Evolutionary conservation across 768 basidiomycete genomes (phyloP), one percentile per base, ranked within the genome.

Genomic region (Pulveroboletus frians): DNA sequence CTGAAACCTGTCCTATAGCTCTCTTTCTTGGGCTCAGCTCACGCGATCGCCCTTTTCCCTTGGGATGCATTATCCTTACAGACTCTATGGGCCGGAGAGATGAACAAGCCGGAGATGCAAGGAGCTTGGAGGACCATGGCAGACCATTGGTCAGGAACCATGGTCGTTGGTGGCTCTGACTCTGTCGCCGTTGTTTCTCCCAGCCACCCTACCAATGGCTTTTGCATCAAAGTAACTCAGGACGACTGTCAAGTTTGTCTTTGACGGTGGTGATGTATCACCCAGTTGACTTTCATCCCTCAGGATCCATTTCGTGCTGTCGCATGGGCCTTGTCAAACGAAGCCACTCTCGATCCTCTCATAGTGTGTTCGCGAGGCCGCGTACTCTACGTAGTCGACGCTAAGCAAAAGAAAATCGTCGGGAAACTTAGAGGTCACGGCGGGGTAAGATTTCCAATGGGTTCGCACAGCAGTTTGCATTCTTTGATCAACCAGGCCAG

Each of bases 361-460:
- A 60, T 86, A 21, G 60, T 88, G 23, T 76, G 84, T 51, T 73
- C 82, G 9, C 66, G 72, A 27, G 71, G 73, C 34, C 78, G 77
- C 47, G 55, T 84, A 18, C 53, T 88, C 18, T 81, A 81, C 58
- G 69, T 86, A 14, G 74, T 79, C 59, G 73, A 82, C 54, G 66
- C 76, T 9, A 66, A 65, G 43, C 65, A 60, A 17, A 67, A 69
- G 35, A 59, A 61, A 3, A 51, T 81, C 5, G 49, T 75, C 3
- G 75, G 81, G 7, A 71, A 68, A 52, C 68, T 85, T 35, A 77
- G 83, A 34, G 86, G 85, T 3, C 87, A 89, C 61, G 87, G 87
- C 18, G 84, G 82, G 32, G 87, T 86, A 68, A 69, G 80, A 67
- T 37, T 3, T 40, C n/a, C 41, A 27, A 39, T 40, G 20, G 11